phyloP scores from a whole-genome alignment of 208 protist species.

The Crithidia bombi region DNA sequence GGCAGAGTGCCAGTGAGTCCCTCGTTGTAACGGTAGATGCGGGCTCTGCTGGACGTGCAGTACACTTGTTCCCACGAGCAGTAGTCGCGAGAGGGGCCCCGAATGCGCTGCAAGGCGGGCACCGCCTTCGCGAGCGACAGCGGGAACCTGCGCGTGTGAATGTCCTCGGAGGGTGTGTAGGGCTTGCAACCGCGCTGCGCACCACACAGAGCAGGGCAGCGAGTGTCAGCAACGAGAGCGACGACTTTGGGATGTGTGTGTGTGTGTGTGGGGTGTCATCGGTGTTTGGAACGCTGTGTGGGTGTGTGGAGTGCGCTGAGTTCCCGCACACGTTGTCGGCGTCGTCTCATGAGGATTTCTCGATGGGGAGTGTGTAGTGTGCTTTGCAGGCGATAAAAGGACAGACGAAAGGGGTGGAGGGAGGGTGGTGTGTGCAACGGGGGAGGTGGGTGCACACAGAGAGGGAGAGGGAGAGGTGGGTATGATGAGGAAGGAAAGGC shows the following conservation, averaged over 20 bases:
- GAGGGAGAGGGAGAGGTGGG: too few species aligned
- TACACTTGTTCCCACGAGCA: constrained; percentile 1
- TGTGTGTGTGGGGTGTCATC: neutral
- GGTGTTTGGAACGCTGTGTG: neutral
- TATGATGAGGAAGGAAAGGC: too few species aligned
- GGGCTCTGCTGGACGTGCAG: neutral
- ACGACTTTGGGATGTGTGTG: neutral
- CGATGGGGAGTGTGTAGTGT: too few species aligned
- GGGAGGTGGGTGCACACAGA: too few species aligned
- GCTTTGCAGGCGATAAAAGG: too few species aligned
- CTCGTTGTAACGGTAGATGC: neutral
- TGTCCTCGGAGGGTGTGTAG: constrained; percentile 13
- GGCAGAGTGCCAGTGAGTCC: constrained; percentile 8
- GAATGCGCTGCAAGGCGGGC: neutral
- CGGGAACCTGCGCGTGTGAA: constrained; percentile 11
- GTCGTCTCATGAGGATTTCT: too few species aligned
- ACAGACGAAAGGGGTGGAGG: too few species aligned
- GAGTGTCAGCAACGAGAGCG: constrained; percentile 1
- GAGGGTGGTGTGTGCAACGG: too few species aligned
- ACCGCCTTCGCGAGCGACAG: constrained; percentile 1
- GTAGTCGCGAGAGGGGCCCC: constrained; percentile 10
- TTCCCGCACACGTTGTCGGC: too few species aligned
- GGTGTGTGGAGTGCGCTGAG: too few species aligned
- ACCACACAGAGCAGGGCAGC: constrained; percentile 1
- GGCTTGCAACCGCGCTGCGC: constrained; percentile 3